Evolutionary conservation across 306 rosid species (phyloP), one percentile per base, ranked within the genome.

Genomic region (Nissolia schottii): DNA sequence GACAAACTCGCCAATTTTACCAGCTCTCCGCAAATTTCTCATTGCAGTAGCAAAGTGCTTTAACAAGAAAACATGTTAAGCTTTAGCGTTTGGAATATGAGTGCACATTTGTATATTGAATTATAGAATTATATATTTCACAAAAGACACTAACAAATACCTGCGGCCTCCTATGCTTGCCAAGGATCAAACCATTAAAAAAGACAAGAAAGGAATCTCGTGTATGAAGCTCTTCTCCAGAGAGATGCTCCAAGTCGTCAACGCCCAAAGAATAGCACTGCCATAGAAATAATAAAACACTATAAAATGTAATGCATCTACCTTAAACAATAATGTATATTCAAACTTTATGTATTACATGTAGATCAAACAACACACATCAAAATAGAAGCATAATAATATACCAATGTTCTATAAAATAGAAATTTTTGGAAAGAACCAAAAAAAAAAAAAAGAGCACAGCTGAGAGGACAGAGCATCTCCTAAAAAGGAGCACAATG

Each of bases 161-260:
- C 98, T 82, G 89, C 29, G 98, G 97, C 79, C 79, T 91, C 79
- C 86, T 81, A 82, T 93, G 98, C 86, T 91, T 93, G 64, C 98
- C 98, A 77, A 93, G 93, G 67, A 91, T 91, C 72, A 85, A 77
- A 73, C 98, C 98, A 71, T 93, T 93, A 64, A 89, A 91, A 64
- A 91, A 78, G 64, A 93, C 94, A 34, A 93, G 96, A 85, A 84
- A 93, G 12, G 98, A 93, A 83, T 85, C 79, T 28, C 94, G 92
- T 28, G 94, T 69, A 73, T 93, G 98, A 77, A 93, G 92, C 83
- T 93, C 98, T 72, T 93, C 93, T 13, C 85, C 96, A 27, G 97
- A 93, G 66, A 91, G 91, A 63, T 81, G 70, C 81, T 86, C 96
- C 88, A 88, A 75, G 87, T 85, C 87, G 79, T 82, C 93, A 80